Base-by-base conservation (phyloP, 2,329 filamentous ascomycete species). In the Nannizzia gypsea region DNA sequence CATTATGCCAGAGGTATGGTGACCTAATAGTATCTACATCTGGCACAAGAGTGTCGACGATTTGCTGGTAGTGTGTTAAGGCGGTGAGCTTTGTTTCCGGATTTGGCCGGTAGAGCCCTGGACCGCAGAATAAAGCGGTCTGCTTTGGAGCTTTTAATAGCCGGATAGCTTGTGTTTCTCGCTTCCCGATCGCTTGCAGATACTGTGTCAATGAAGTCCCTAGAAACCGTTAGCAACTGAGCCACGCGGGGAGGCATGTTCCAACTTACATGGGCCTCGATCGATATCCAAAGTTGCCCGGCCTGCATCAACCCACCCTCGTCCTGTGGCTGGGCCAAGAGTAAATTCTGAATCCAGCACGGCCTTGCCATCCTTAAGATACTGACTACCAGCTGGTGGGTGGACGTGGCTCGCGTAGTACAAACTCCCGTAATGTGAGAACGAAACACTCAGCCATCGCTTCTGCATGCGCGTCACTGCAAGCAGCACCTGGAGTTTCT, bases 391-490 rank as follows among this genome's bases (percentile, higher is more conserved):
- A 62, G 13, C 13, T 59, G 15, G 55, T 63, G 60, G 13, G 60
- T 67, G 65, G 3, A 66, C 55, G 57, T 70, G 65, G 62, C 50
- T 34, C 1, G 61, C 36, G 38, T 68, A 69, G 57, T 67, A 69
- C 31, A 70, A 64, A 60, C 66, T 66, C 8, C 68, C 66, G 13
- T 70, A 69, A 62, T 69, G 63, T 1, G 65, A 68, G 61, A 71
- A 69, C 60, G 64, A 66, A 63, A 70, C 64, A 36, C 64, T 65
- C 13, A 67, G 61, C 66, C 66, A 69, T 63, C 66, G 13, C 50
- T 67, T 67, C 56, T 70, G 64, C 5, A 68, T 63, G 15, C 60
- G 60, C 62, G 65, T 67, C 50, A 70, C 63, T 13, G 66, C 63
- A 65, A 67, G 64, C 61, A 71, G 61, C 15, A 71, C 57, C 57